These are phyloP conservation scores for Croton setiger DNA, from an alignment of 441 rosid species.

Conservation along the genomic window DNA sequence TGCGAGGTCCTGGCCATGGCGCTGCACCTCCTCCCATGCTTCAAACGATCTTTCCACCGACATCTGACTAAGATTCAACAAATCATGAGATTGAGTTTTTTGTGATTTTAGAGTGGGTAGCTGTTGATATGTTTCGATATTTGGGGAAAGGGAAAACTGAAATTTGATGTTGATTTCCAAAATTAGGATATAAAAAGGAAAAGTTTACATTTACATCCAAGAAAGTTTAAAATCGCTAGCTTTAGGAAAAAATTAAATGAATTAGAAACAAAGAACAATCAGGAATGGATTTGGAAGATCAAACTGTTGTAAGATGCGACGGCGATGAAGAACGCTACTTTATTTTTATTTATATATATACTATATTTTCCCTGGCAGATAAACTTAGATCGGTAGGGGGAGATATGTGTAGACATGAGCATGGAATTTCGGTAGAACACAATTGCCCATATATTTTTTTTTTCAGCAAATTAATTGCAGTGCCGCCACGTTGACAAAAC, in stretches of 20 bases:
- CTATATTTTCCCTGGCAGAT: no score
- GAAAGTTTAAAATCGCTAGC: neutral
- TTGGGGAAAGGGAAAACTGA: neutral
- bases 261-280: neutral
- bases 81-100: constrained; percentile 20
- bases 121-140: neutral
- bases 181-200: neutral
- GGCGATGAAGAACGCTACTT: no score
- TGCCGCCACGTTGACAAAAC: neutral
- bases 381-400: no score
- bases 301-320: neutral
- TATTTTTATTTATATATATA: no score
- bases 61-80: constrained; percentile 32
- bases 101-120: neutral
- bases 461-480: neutral
- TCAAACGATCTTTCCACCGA: constrained; percentile 82
- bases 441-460: neutral
- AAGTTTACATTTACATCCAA: neutral
- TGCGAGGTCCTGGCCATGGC: constrained; percentile 89
- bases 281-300: neutral
- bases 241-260: neutral
- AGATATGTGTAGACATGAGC: neutral
- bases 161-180: neutral
- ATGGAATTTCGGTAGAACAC: neutral
- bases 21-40: constrained; percentile 93